These are phyloP conservation scores for Recurvomyces mirabilis DNA, from an alignment of 495 filamentous ascomycete genomes.

Conservation along the genomic window DNA sequence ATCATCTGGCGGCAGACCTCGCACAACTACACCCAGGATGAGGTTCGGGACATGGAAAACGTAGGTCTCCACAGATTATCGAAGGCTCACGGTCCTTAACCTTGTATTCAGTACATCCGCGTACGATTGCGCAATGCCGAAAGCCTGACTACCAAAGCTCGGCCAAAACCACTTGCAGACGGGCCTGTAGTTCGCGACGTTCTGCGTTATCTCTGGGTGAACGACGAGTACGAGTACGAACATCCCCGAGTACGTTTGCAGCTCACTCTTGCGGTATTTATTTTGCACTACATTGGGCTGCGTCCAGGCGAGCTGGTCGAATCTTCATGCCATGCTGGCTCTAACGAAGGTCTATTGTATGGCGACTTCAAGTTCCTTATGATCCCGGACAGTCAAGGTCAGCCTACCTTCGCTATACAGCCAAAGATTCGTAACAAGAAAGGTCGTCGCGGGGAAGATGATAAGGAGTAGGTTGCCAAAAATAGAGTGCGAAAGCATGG, in stretches of 20 bases:
- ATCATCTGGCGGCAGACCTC: neutral
- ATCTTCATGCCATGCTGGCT: neutral
- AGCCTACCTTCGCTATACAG: neutral
- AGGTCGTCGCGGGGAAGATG: neutral
- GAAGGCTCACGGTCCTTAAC: no score
- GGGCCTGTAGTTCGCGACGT: neutral
- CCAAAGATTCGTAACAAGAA: constrained; percentile 1
- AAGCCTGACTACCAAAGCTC: neutral
- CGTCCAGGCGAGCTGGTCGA: neutral
- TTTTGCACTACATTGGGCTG: neutral
- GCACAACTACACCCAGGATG: neutral
- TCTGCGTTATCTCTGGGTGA: neutral
- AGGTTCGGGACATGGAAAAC: neutral
- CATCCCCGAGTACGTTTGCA: neutral
- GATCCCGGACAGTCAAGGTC: neutral
- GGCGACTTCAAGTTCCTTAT: neutral
- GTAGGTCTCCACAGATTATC: neutral
- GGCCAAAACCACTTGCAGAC: neutral
- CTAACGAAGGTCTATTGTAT: neutral
- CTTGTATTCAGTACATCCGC: neutral
- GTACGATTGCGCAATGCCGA: neutral
- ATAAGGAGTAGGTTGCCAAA: neutral
- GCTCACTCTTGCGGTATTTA: neutral
- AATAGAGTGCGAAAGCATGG: no score
- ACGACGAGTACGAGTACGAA: constrained; percentile 1